Conservation (phyloP, 2,329 filamentous ascomycete genomes). For the Exophiala mesophila region DNA sequence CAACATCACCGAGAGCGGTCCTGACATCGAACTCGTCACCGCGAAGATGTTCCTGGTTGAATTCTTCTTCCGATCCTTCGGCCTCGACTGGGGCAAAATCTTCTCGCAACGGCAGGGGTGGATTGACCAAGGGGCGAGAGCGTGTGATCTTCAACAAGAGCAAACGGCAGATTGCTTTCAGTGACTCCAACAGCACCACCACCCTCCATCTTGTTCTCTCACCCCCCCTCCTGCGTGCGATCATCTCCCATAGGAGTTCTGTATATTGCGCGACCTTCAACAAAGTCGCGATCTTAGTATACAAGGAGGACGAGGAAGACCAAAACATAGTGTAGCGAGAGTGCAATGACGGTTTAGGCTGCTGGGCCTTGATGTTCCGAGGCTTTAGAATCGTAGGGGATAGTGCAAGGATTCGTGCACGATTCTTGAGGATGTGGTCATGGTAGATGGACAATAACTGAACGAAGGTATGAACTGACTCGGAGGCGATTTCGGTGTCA, state of each 20-base stretch:
- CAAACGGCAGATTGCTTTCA: slow-evolving; percentile 81
- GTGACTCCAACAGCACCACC: slow-evolving; percentile 73
- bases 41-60: slow-evolving; percentile 32
- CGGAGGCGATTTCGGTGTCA: slow-evolving; percentile 91
- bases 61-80: slow-evolving; percentile 47
- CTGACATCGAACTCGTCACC: slow-evolving; percentile 21
- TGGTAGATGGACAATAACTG: slow-evolving; percentile 23
- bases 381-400: slow-evolving; percentile 50
- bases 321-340: slow-evolving; percentile 62
- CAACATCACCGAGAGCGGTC: slow-evolving; percentile 20
- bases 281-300: slow-evolving; percentile 73
- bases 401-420: slow-evolving; percentile 55
- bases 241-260: slow-evolving; percentile 96
- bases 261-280: slow-evolving; percentile 92
- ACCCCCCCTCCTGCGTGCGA: slow-evolving; percentile 77
- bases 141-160: slow-evolving; percentile 77
- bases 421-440: slow-evolving; percentile 24
- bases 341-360: slow-evolving; percentile 51
- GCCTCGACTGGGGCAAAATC: slow-evolving; percentile 52
- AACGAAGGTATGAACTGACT: slow-evolving; percentile 53
- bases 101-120: slow-evolving; percentile 80
- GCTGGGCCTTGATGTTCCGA: slow-evolving; percentile 5
- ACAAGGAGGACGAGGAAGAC: slow-evolving; percentile 60
- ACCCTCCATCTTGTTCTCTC: slow-evolving; percentile 79
- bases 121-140: slow-evolving; percentile 74